Evolutionary conservation across 2,329 filamentous ascomycete species (phyloP).

Genomic region (Alternaria brassicae): DNA sequence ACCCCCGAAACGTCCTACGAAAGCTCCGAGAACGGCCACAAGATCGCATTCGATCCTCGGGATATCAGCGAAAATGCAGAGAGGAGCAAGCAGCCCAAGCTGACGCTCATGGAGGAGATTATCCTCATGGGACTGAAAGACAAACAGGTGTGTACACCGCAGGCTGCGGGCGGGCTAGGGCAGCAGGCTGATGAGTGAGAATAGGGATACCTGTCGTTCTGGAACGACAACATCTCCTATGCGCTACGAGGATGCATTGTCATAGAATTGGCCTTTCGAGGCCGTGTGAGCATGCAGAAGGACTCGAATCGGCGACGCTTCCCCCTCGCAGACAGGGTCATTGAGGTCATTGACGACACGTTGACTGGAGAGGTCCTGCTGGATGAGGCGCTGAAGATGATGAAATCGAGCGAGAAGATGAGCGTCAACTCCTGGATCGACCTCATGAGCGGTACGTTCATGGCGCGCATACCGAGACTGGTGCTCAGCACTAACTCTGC

Average conservation of each 20-base stretch:
- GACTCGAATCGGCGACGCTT: constrained; percentile 91
- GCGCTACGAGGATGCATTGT: constrained; percentile 97
- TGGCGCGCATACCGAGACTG: background rate
- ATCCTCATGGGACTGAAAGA: constrained; percentile 95
- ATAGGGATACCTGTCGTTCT: constrained; percentile 97
- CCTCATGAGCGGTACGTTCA: constrained; percentile 84
- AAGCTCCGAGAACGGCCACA: constrained; percentile 91
- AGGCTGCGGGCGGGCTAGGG: constrained; percentile 12
- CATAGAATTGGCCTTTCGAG: constrained; percentile 93
- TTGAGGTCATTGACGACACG: constrained; percentile 96
- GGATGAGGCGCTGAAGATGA: constrained; percentile 99
- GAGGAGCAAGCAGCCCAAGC: constrained; percentile 95
- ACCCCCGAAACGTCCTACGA: constrained; percentile 83
- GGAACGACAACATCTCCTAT: constrained; percentile 99
- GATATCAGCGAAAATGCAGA: constrained; percentile 98
- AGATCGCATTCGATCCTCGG: constrained; percentile 95
- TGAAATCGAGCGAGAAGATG: constrained; percentile 99
- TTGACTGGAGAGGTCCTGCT: constrained; percentile 95
- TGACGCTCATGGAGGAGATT: constrained; percentile 99
- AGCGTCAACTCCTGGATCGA: constrained; percentile 99
- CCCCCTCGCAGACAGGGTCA: constrained; percentile 88
- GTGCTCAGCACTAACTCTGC: constrained; percentile 26
- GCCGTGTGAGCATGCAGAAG: constrained; percentile 98
- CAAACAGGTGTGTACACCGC: constrained; percentile 77
- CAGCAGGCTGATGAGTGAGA: constrained; percentile 27